Percentiles rank a stretch among this genome's conserved stretches.
phyloP scores from a whole-genome alignment of 495 filamentous ascomycete genomes.

The Apiosordaria backusii region DNA sequence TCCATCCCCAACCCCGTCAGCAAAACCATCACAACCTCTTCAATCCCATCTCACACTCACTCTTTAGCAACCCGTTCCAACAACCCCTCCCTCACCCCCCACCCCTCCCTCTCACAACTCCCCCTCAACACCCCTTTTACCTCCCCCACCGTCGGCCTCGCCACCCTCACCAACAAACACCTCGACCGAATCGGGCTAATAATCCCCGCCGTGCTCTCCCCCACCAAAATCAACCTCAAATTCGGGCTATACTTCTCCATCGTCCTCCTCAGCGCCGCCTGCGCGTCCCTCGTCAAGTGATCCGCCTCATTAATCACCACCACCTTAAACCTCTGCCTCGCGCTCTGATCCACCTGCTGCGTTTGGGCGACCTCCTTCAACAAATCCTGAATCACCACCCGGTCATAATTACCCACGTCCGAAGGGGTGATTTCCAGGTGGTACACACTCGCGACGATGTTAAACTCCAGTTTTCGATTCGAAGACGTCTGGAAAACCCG shows the following conservation, averaged over 20 bases:
- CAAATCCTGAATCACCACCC: conserved; percentile 91
- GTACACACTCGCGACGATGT: conserved; percentile 92
- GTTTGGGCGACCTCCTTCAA: conserved; percentile 98
- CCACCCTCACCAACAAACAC: conserved; percentile 85
- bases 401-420: conserved; percentile 94
- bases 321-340: conserved; percentile 92
- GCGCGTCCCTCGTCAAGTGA: conserved; percentile 87
- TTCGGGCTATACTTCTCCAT: conserved; percentile 99
- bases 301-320: conserved; percentile 99
- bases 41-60: too few species aligned
- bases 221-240: conserved; percentile 81
- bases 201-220: conserved; percentile 94
- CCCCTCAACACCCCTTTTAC: conserved; percentile 73
- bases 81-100: conserved; percentile 63
- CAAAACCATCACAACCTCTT: too few species aligned
- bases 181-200: conserved; percentile 92
- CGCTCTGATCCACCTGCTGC: conserved; percentile 88
- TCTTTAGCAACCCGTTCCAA: conserved; percentile 82
- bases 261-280: conserved; percentile 88
- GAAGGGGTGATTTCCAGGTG: conserved; percentile 97
- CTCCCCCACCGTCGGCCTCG: conserved; percentile 79
- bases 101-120: conserved; percentile 74
- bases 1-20: too few species aligned
- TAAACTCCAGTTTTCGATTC: conserved; percentile 98
- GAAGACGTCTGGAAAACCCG: conserved; percentile 91